Conservation (phyloP, 2,329 filamentous ascomycete genomes). For the Emydomyces testavorans region DNA sequence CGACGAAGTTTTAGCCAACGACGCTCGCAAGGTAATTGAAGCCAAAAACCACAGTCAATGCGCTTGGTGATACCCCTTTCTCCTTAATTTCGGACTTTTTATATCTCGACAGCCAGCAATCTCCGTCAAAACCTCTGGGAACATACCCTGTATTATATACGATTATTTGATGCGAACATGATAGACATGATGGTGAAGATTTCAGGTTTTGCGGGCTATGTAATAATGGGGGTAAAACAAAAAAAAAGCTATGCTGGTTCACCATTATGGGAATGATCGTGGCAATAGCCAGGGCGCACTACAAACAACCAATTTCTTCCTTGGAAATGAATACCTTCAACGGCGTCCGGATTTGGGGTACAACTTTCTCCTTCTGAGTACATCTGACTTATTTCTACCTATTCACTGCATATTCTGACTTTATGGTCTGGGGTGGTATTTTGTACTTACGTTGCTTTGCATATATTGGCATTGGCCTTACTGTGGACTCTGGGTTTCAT, state of each 20-base stretch:
- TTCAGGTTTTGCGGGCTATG: background rate
- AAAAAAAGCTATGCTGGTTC: background rate
- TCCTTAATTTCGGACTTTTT: background rate
- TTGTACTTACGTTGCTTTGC: no score
- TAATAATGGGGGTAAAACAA: background rate
- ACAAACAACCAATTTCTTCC: no score
- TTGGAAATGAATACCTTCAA: no score
- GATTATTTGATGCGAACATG: slow-evolving; percentile 13
- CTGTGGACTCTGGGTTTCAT: no score
- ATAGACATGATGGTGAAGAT: slow-evolving; percentile 10
- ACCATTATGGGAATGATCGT: background rate
- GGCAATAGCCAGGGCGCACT: background rate
- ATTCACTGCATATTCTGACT: no score
- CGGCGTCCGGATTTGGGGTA: no score
- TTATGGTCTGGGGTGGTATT: no score
- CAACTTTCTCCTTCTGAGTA: no score
- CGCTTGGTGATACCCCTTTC: background rate
- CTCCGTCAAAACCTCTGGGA: background rate
- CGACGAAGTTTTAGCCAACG: slow-evolving; percentile 68
- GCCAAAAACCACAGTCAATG: background rate
- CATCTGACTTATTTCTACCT: no score
- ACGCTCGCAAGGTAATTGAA: slow-evolving; percentile 28
- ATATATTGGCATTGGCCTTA: no score
- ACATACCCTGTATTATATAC: slow-evolving; percentile 12
- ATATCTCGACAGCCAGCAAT: background rate